Base-by-base conservation (phyloP, 208 protist species). In the Acanthamoeba royreba region DNA sequence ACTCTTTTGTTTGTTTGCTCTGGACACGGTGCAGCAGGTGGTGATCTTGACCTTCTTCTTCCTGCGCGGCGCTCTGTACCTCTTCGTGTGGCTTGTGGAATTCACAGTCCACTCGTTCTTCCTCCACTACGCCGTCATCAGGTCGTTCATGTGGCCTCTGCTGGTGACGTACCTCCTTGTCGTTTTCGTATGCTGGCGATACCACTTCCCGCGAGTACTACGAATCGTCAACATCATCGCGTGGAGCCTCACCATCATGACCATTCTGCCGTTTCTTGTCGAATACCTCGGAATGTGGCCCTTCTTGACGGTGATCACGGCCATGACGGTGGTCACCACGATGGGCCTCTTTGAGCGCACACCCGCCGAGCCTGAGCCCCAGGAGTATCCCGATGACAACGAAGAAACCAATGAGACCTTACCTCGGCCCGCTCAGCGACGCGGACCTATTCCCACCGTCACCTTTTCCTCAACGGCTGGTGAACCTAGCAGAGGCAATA, bases 1-100 rank as follows among this genome's bases (percentile, higher is more conserved):
- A 31, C 43, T 87, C 13, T 49, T 49, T 25, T 61, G 46, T 19
- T 35, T 87, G 77, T 61, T 87, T 45, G 47, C 43, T 0, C 77
- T 87, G 42, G 77, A 87, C 46, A 58, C 43, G 28, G 77, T 87
- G 46, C 43, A 87, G 77, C 43, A 87, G 77, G 47, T 87, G 46
- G 47, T 87, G 42, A 87, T 87, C 77, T 58, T 15, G 42, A 61
- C 46, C 42, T 61, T 58, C 31, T 22, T 87, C 77, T 87, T 87
- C 42, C 28, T 87, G 46, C 47, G 47, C 47, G 46, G 31, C 47
- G 42, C 42, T 11, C 43, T 87, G 25, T 28, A 47, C 9, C 19
- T 87, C 40, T 47, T 49, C 47, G 77, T 58, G 47, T 87, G 77
- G 77, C 47, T 87, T 35, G 77, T 87, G 13, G 46, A 87, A 45